Conservation (phyloP, 306 rosid species). For the Cicer cuneatum region DNA sequence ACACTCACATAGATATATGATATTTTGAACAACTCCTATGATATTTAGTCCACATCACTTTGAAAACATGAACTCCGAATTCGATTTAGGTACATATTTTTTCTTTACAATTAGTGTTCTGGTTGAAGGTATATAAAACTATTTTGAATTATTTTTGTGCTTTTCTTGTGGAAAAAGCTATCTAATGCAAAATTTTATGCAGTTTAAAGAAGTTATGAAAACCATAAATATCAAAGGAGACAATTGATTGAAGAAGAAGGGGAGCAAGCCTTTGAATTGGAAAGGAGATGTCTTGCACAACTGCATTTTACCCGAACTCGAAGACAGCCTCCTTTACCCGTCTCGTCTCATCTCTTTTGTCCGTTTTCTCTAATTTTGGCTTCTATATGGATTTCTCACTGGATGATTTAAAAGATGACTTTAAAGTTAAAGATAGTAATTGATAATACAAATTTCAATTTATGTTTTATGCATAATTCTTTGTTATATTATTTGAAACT, state of each 20-base stretch:
- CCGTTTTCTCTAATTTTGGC: conserved; percentile 41
- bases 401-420: conserved; percentile 2
- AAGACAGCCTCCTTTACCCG: conserved; percentile 31
- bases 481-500: conserved; percentile 17
- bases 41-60: conserved; percentile 44
- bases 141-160: too few species aligned
- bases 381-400: conserved; percentile 37
- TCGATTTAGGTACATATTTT: conserved; percentile 55
- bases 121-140: too few species aligned
- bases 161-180: neutral
- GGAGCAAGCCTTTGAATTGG: conserved; percentile 54
- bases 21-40: neutral
- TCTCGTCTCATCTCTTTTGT: conserved; percentile 10
- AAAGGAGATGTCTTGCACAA: conserved; percentile 56
- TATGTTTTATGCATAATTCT: neutral
- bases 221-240: conserved; percentile 53
- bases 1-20: too few species aligned
- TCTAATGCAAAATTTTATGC: conserved; percentile 30
- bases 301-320: conserved; percentile 39
- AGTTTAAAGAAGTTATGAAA: conserved; percentile 62
- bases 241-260: conserved; percentile 64
- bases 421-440: conserved; percentile 52
- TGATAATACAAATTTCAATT: neutral
- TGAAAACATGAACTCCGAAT: conserved; percentile 55
- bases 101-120: too few species aligned